These are phyloP conservation scores for Aphanomyces cochlioides DNA, from an alignment of 352 stramenopile genomes.

Conservation along the genomic window DNA sequence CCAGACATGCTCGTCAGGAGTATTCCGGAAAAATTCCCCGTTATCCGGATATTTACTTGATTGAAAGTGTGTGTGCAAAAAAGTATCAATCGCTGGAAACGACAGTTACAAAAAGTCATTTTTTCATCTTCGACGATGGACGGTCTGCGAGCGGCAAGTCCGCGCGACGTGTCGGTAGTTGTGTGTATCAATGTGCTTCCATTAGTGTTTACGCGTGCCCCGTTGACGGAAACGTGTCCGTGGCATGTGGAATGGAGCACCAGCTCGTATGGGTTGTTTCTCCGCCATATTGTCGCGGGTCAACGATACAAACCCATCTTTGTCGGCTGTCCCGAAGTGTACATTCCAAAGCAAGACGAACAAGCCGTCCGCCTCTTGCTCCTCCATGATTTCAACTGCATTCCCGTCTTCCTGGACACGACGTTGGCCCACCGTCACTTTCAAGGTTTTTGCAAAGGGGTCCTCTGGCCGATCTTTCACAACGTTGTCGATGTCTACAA, in stretches of 20 bases:
- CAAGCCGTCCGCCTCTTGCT: conserved; percentile 67
- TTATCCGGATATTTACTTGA: no score
- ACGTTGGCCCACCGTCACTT: conserved; percentile 80
- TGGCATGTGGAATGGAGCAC: conserved; percentile 72
- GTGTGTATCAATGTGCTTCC: conserved; percentile 79
- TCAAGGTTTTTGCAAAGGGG: conserved; percentile 95
- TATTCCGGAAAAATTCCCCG: no score
- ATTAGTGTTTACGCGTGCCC: conserved; percentile 60
- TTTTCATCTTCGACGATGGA: no score
- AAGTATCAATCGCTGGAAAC: no score
- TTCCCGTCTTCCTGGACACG: conserved; percentile 93
- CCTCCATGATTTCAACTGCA: conserved; percentile 86
- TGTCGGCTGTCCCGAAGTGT: conserved; percentile 72
- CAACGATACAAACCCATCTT: conserved; percentile 60
- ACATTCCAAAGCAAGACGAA: conserved; percentile 56
- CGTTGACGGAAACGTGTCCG: conserved; percentile 28
- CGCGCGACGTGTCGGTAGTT: conserved; percentile 40
- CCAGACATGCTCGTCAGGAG: no score
- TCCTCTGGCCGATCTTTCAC: conserved; percentile 97
- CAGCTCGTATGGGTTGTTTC: conserved; percentile 68
- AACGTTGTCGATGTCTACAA: conserved; percentile 97
- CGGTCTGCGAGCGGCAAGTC: not conserved
- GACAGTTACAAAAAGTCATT: not conserved
- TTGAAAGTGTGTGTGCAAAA: no score
- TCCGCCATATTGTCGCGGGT: conserved; percentile 58